Percentiles rank a stretch among this genome's conserved stretches.
phyloP scores from a whole-genome alignment of 1,139 yeast species.

The Wickerhamomyces sp. region DNA sequence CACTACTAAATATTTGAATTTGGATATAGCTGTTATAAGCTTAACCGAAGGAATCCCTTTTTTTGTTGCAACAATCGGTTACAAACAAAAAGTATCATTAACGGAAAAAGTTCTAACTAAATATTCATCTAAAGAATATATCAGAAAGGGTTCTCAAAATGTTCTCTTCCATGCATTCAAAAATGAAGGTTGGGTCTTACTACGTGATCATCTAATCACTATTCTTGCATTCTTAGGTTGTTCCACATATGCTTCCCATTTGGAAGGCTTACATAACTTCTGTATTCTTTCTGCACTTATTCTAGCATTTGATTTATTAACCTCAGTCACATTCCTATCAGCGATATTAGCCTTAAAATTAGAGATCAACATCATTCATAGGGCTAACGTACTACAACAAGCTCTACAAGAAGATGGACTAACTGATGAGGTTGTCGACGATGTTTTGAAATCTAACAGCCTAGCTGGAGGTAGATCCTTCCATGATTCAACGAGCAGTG shows the following conservation, averaged over 20 bases:
- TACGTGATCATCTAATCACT: slow-evolving; percentile 78
- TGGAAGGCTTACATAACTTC: slow-evolving; percentile 78
- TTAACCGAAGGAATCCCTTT: slow-evolving; percentile 93
- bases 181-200: slow-evolving; percentile 62
- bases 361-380: slow-evolving; percentile 84
- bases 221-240: slow-evolving; percentile 68
- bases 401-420: slow-evolving; percentile 95
- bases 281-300: slow-evolving; percentile 75
- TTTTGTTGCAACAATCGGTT: slow-evolving; percentile 88
- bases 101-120: slow-evolving; percentile 59
- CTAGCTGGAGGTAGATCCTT: slow-evolving; percentile 33
- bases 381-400: slow-evolving; percentile 73
- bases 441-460: slow-evolving; percentile 45
- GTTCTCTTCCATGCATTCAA: slow-evolving; percentile 55
- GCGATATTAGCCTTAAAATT: slow-evolving; percentile 86
- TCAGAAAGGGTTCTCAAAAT: slow-evolving; percentile 30
- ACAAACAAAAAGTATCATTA: slow-evolving; percentile 78
- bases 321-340: slow-evolving; percentile 79
- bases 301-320: slow-evolving; percentile 64
- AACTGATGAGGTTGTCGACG: slow-evolving; percentile 66
- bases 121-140: slow-evolving; percentile 30
- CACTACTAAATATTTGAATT: slow-evolving; percentile 42
- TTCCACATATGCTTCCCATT: slow-evolving; percentile 63
- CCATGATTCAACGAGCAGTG: slow-evolving; percentile 27
- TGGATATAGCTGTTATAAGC: slow-evolving; percentile 66